Percentiles rank a stretch among this genome's conserved stretches.
phyloP scores from a whole-genome alignment of 2,329 filamentous ascomycete genomes.

The Bipolaris oryzae region DNA sequence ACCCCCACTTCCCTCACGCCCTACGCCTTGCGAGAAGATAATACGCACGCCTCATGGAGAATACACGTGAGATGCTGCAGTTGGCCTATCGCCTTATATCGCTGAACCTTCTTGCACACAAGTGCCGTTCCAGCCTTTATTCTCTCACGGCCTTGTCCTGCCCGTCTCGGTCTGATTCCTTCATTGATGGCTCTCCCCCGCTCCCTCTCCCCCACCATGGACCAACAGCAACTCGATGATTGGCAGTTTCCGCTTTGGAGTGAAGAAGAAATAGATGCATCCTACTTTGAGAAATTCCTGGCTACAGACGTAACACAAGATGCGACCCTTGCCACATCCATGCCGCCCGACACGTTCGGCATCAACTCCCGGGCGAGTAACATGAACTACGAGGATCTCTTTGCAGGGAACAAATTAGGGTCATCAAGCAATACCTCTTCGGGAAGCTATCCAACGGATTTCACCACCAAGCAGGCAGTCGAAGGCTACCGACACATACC shows the following conservation, averaged over 20 bases:
- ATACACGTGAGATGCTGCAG: neutral
- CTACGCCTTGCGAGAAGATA: conserved; percentile 9
- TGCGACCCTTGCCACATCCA: neutral
- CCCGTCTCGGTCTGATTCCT: conserved; percentile 6
- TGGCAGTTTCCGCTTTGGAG: conserved; percentile 9
- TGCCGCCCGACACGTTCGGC: conserved; percentile 2
- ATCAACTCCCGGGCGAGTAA: neutral
- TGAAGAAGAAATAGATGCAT: conserved; percentile 8
- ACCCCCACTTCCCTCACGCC: conserved; percentile 4
- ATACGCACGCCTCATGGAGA: neutral
- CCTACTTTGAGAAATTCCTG: conserved; percentile 7
- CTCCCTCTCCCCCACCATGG: conserved; percentile 3
- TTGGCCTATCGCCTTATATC: neutral
- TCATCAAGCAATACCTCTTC: neutral
- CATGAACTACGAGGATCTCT: neutral
- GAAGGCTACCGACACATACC: conserved; percentile 1
- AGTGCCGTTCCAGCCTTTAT: neutral
- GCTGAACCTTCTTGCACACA: neutral
- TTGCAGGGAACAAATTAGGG: neutral
- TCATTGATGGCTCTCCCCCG: neutral
- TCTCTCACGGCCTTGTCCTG: neutral
- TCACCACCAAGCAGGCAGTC: neutral
- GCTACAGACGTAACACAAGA: conserved; percentile 1
- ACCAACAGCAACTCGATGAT: conserved; percentile 1
- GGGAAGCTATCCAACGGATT: conserved; percentile 1